phyloP scores from a whole-genome alignment of 495 filamentous ascomycete species.

The Collariella sp. region DNA sequence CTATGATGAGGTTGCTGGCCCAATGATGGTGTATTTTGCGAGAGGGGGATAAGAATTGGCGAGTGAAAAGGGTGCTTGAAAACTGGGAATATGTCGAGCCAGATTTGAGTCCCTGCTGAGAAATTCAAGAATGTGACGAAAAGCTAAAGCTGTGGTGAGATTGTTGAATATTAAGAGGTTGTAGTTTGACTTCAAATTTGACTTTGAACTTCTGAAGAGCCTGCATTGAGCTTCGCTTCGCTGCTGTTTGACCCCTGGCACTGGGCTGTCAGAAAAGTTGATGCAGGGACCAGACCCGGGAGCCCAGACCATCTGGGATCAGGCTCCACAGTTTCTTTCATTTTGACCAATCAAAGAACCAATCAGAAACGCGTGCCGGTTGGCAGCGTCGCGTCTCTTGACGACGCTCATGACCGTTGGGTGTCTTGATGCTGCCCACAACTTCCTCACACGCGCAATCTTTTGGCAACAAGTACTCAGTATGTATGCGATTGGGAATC shows the following conservation, averaged over 20 bases:
- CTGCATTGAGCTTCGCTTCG: no score
- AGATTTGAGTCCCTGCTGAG: not conserved
- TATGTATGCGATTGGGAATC: not conserved
- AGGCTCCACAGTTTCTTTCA: not conserved
- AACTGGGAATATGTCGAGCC: not conserved
- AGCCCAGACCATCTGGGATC: not conserved
- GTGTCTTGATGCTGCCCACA: not conserved
- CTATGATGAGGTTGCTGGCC: not conserved
- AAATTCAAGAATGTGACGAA: no score
- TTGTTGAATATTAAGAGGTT: not conserved
- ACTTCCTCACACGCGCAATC: not conserved
- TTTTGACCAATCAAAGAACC: not conserved
- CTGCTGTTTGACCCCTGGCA: no score
- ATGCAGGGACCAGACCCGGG: no score
- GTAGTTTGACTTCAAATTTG: no score
- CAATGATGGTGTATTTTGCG: no score
- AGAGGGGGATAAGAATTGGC: not conserved
- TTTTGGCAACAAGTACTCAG: not conserved
- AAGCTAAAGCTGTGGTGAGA: no score
- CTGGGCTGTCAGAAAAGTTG: no score
- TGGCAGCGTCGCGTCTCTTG: not conserved
- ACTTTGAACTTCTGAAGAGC: not conserved
- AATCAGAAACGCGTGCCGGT: conserved; percentile 1
- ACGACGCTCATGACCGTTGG: conserved; percentile 3
- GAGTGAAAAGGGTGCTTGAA: not conserved